Base-by-base conservation (phyloP, 805 yeast genomes). In the Kazachstania kunashirensis region DNA sequence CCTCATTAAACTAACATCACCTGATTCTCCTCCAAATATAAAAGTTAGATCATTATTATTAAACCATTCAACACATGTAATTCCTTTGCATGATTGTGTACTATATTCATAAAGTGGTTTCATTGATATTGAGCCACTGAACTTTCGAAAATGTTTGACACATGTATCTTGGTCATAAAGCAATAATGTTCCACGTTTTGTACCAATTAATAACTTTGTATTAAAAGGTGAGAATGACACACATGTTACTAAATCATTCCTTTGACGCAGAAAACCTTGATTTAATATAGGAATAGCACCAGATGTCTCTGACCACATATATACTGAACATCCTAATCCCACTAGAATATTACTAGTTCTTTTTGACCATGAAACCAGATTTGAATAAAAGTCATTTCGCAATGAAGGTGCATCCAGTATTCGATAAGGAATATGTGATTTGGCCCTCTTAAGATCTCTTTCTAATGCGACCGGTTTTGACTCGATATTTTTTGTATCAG, bases 351-450 rank as follows among this genome's bases (percentile, higher is more conserved):
- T 63, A 29, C 66, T 66, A 1, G 73, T 58, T 12, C 46, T 47
- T 6, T 51, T 52, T 0, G 86, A 75, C 94, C 94, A 84, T 5
- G 84, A 71, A 0, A 84, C 70, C 37, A 82, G 62, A 50, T 82
- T 82, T 1, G 84, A 70, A 56, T 84, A 85, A 50, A 77, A 84
- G 53, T 85, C 94, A 54, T 83, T 79, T 42, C 79, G 62, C 36
- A 84, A 55, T 2, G 75, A 75, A 0, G 86, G 86, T 0, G 92
- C 88, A 50, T 74, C 79, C 14, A 78, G 55, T 0, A 75, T 75
- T 41, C 71, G 65, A 43, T 57, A 71, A 0, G 79, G 73, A 14
- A 59, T 57, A 17, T 62, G 66, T 2, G 68, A 52, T 36, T 56
- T 59, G 37, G 50, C 49, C 7, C 47, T 52, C 37, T 52, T 46